Percentiles rank a stretch among this genome's conserved stretches.
phyloP scores from a whole-genome alignment of 179 eudicot species.

The Nepenthes alata region DNA sequence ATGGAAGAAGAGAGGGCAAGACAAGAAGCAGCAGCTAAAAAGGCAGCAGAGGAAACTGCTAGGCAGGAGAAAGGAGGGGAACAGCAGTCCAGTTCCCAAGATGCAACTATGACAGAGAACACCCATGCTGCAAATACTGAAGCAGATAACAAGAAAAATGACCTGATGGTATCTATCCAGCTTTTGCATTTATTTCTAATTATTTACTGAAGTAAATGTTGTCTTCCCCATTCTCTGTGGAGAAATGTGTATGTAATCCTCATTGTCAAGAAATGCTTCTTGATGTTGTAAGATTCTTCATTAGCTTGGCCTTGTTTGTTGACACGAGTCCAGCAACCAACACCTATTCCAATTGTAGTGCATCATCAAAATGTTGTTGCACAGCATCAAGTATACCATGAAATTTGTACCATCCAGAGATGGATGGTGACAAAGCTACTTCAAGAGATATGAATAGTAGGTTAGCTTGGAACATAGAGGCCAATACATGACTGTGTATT shows the following conservation, averaged over 20 bases:
- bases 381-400: too few relatives aligned
- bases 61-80: constrained; percentile 59
- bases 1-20: constrained; percentile 99
- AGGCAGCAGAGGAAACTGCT: constrained; percentile 75
- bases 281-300: not conserved
- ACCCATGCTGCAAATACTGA: constrained; percentile 41
- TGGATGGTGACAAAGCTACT: too few relatives aligned
- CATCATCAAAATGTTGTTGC: too few relatives aligned
- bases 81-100: constrained; percentile 57
- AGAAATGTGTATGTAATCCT: not conserved
- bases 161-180: constrained; percentile 30
- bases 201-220: too few relatives aligned
- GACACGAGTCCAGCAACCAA: too few relatives aligned
- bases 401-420: too few relatives aligned
- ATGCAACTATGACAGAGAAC: constrained; percentile 69
- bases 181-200: not conserved
- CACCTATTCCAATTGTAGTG: too few relatives aligned
- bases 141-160: constrained; percentile 48
- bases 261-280: not conserved
- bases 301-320: not conserved
- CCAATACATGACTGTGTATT: too few relatives aligned
- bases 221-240: not conserved
- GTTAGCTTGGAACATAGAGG: too few relatives aligned
- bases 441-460: too few relatives aligned
- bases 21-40: constrained; percentile 96